These are phyloP conservation scores for Dictyostelium brefeldianum DNA, from an alignment of 78 protist species.

Conservation along the genomic window DNA sequence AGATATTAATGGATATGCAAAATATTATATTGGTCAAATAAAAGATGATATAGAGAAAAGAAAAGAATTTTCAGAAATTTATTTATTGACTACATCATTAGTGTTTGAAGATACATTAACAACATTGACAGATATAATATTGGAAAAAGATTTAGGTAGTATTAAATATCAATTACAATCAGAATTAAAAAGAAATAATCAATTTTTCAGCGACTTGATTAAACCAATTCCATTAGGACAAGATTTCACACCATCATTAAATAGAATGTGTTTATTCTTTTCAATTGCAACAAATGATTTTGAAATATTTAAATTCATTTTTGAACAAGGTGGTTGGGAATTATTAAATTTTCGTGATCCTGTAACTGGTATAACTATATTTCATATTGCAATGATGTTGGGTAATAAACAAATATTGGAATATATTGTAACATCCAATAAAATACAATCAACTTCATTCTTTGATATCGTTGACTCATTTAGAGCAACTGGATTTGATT, in stretches of 20 bases:
- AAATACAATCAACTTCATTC: background rate
- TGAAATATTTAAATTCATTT: constrained; percentile 17
- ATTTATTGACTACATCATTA: background rate
- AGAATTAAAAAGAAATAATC: constrained; percentile 29
- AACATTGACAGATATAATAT: constrained; percentile 44
- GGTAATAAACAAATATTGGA: constrained; percentile 31
- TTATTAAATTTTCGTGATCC: constrained; percentile 29
- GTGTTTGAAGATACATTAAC: constrained; percentile 51
- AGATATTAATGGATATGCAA: background rate
- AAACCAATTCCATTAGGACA: background rate
- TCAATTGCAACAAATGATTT: constrained; percentile 30
- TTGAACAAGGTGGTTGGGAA: constrained; percentile 17
- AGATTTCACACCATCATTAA: background rate
- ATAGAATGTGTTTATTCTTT: constrained; percentile 51
- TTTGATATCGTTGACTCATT: constrained; percentile 23
- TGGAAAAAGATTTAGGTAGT: constrained; percentile 44
- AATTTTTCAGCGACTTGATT: constrained; percentile 18
- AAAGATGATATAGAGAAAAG: background rate
- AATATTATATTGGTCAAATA: background rate
- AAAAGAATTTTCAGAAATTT: constrained; percentile 13
- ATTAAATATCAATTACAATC: constrained; percentile 48
- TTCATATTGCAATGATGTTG: constrained; percentile 35
- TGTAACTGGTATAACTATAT: constrained; percentile 33
- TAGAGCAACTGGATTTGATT: constrained; percentile 65
- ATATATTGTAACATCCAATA: background rate